A percentile compares a stretch with the other conserved stretches of the same genome.
These are phyloP conservation scores for Melampsora larici-populina DNA, from an alignment of 1,284 basidiomycete species.

Conservation along the genomic window DNA sequence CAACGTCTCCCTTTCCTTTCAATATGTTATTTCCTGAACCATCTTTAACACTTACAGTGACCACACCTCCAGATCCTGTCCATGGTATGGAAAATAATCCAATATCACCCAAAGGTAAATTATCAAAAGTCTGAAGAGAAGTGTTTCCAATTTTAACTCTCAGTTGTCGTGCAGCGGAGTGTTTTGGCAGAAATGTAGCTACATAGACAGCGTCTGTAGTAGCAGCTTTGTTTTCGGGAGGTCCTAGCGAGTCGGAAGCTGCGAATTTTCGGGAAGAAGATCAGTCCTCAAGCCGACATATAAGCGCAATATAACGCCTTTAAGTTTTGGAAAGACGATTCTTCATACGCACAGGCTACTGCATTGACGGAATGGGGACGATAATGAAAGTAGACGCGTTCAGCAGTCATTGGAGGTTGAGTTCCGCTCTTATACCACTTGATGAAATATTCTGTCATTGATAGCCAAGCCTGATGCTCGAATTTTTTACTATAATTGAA, in stretches of 20 bases:
- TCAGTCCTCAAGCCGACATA: not conserved
- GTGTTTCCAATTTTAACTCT: constrained; percentile 19
- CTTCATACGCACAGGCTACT: constrained; percentile 12
- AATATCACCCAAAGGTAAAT: constrained; percentile 12
- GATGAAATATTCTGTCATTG: constrained; percentile 42
- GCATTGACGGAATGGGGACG: constrained; percentile 30
- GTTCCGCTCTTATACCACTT: constrained; percentile 40
- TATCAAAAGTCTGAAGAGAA: constrained; percentile 7
- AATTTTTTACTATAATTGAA: constrained; percentile 15
- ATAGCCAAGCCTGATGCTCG: constrained; percentile 34
- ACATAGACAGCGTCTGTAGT: constrained; percentile 34
- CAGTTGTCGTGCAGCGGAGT: constrained; percentile 22
- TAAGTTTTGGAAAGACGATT: not conserved
- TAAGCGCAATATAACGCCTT: too few relatives aligned
- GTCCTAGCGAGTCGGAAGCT: constrained; percentile 19
- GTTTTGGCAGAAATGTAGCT: constrained; percentile 5
- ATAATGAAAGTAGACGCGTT: constrained; percentile 37
- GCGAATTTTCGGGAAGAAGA: not conserved
- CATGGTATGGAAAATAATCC: constrained; percentile 24
- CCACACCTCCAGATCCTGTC: constrained; percentile 19
- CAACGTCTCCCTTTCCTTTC: constrained; percentile 5
- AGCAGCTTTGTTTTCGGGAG: constrained; percentile 19
- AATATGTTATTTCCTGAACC: constrained; percentile 21
- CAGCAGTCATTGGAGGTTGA: constrained; percentile 24
- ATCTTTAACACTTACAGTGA: constrained; percentile 23